Evolutionary conservation across 2,329 filamentous ascomycete species (phyloP), one percentile per base, ranked within the genome.

Genomic region (Colletotrichum sp.): DNA sequence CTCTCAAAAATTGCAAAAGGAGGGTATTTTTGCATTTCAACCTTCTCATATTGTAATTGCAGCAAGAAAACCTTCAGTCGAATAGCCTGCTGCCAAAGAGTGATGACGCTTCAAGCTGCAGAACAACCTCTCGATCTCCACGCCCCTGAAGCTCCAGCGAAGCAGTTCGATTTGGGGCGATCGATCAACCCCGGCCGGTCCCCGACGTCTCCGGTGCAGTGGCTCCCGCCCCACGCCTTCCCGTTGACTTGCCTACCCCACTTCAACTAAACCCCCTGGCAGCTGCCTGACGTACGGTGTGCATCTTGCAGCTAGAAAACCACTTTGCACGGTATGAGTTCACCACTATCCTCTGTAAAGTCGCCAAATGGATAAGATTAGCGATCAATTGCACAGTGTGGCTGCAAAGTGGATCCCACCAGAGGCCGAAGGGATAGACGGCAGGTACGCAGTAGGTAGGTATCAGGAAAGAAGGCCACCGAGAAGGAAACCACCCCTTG

Each of bases 181-280:
- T 72, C 73, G 73, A 75, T 75, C 63, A 26, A 26, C 56, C 26
- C 55, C 55, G 26, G 55, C 55, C 18, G 30, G 18, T 48, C 73
- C 69, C 72, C 62, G 73, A 67, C 32, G 62, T 72, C 62, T 72
- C 73, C 62, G 43, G 69, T 38, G 34, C 13, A 36, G 56, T 75
- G 73, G 73, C 73, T 75, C 73, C 24, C 32, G 61, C 69, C 73
- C 73, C 73, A 73, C 73, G 38, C 32, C 52, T 75, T 73, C 71
- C 66, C 66, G 62, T 34, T 28, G n/a, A 64, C 59, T 59, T 64
- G 21, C 18, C 36, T 36, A 61, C 21, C 48, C 70, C 63, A 43
- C 73, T 61, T 73, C 73, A 75, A 69, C 73, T 75, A 73, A 75
- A 68, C 34, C 63, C 73, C 73, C 70, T 73, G 52, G 28, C 61